These are phyloP conservation scores for Mycena kentingensis DNA, from an alignment of 768 basidiomycete genomes.

Conservation along the genomic window DNA sequence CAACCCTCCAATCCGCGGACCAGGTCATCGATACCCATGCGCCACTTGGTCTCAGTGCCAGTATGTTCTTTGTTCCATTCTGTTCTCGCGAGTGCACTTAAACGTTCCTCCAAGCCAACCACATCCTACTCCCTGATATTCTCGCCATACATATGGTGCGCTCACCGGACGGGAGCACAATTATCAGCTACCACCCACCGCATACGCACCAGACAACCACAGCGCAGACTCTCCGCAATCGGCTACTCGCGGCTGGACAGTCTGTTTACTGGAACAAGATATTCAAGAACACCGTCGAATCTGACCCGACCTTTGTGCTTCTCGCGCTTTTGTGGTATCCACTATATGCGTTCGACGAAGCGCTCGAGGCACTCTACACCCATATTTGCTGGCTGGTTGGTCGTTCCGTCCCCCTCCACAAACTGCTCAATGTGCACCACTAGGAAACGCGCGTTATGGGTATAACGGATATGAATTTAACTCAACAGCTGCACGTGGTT, in stretches of 20 bases:
- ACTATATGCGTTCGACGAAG: conserved; percentile 62
- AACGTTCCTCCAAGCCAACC: conserved; percentile 27
- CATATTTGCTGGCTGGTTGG: conserved; percentile 52
- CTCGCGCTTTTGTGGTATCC: conserved; percentile 59
- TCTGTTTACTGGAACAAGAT: conserved; percentile 51
- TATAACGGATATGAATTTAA: conserved; percentile 44
- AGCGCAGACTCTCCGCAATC: conserved; percentile 37
- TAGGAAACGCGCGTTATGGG: conserved; percentile 50
- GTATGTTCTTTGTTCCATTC: conserved; percentile 27
- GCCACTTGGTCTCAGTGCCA: conserved; percentile 43
- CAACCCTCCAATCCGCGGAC: conserved; percentile 22
- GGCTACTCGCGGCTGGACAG: conserved; percentile 40
- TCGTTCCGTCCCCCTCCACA: conserved; percentile 13
- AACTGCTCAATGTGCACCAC: not conserved
- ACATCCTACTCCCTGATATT: conserved; percentile 46
- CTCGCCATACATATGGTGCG: conserved; percentile 60
- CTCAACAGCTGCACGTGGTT: conserved; percentile 55
- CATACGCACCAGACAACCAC: conserved; percentile 36
- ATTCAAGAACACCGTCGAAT: conserved; percentile 33
- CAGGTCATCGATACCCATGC: conserved; percentile 54
- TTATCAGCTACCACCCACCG: conserved; percentile 47
- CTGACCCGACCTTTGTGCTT: conserved; percentile 58
- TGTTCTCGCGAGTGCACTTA: not conserved
- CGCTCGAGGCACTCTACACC: conserved; percentile 51
- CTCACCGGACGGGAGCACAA: conserved; percentile 36